phyloP scores from a whole-genome alignment of 768 basidiomycete species.

The Lentinula sp. region DNA sequence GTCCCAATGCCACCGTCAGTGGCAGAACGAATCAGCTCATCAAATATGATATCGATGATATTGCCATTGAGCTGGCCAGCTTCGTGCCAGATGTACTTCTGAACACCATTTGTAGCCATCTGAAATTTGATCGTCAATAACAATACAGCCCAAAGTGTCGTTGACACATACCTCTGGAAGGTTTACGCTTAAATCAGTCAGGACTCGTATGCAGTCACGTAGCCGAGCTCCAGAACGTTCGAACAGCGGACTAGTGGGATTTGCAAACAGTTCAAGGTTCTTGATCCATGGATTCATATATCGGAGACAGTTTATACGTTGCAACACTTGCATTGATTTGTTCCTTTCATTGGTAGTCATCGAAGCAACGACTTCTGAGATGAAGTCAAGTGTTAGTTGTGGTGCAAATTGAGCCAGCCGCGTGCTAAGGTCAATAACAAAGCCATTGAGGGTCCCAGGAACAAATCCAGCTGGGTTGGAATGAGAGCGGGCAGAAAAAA shows the following conservation, averaged over 20 bases:
- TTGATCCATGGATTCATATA: slow-evolving; percentile 89
- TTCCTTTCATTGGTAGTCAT: slow-evolving; percentile 47
- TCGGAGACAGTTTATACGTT: slow-evolving; percentile 68
- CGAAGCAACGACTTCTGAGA: slow-evolving; percentile 74
- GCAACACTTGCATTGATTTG: slow-evolving; percentile 31
- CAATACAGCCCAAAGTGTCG: background rate
- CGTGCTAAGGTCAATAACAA: slow-evolving; percentile 64
- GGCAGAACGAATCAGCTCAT: slow-evolving; percentile 76
- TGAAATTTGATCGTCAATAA: background rate
- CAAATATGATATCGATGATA: slow-evolving; percentile 67
- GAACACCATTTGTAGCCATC: slow-evolving; percentile 28
- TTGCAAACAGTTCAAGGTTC: slow-evolving; percentile 68
- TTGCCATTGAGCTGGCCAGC: slow-evolving; percentile 62
- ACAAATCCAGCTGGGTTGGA: slow-evolving; percentile 54
- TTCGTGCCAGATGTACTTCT: slow-evolving; percentile 74
- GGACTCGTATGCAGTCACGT: slow-evolving; percentile 73
- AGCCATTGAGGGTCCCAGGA: slow-evolving; percentile 58
- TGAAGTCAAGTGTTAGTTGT: slow-evolving; percentile 80
- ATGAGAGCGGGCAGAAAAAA: background rate
- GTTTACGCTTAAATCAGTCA: slow-evolving; percentile 68
- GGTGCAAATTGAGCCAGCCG: slow-evolving; percentile 70
- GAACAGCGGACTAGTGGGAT: slow-evolving; percentile 61
- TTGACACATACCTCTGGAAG: slow-evolving; percentile 59
- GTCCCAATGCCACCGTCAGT: slow-evolving; percentile 81
- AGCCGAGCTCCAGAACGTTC: slow-evolving; percentile 71